phyloP scores from a whole-genome alignment of 1,284 basidiomycete genomes.

The Malassezia caprae region DNA sequence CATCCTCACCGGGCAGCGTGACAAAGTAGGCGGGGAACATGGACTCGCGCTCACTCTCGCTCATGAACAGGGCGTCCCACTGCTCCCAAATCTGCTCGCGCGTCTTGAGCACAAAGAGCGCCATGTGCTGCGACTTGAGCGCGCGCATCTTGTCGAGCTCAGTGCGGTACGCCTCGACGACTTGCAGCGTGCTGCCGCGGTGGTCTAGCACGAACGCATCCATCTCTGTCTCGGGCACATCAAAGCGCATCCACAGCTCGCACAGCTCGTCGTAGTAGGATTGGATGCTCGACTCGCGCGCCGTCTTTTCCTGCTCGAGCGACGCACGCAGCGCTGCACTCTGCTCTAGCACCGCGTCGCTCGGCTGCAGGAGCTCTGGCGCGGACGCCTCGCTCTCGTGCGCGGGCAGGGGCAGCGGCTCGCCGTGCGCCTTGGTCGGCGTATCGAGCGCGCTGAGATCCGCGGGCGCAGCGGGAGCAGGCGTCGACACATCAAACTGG shows the following conservation, averaged over 20 bases:
- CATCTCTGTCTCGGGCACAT: constrained; percentile 44
- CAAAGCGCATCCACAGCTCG: constrained; percentile 44
- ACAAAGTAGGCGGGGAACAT: constrained; percentile 27
- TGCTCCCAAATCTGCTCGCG: constrained; percentile 68
- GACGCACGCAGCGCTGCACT: constrained; percentile 20
- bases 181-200: constrained; percentile 64
- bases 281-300: constrained; percentile 40
- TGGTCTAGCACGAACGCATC: constrained; percentile 44
- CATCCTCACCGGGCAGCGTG: constrained; percentile 18
- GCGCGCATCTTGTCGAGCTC: constrained; percentile 84
- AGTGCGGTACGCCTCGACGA: constrained; percentile 67
- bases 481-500: constrained; percentile 21
- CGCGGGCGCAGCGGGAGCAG: background rate
- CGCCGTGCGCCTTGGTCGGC: constrained; percentile 21
- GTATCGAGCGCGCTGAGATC: constrained; percentile 23
- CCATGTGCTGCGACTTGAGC: constrained; percentile 76
- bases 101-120: constrained; percentile 70
- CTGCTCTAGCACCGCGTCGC: constrained; percentile 25
- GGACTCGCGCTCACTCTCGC: constrained; percentile 66
- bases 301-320: constrained; percentile 35
- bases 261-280: constrained; percentile 43
- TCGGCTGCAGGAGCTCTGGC: constrained; percentile 16
- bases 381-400: background rate
- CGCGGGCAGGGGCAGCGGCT: constrained; percentile 19
- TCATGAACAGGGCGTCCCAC: constrained; percentile 78